phyloP scores from a whole-genome alignment of 2,329 filamentous ascomycete genomes.

The Ceratocystiopsis minuta region DNA sequence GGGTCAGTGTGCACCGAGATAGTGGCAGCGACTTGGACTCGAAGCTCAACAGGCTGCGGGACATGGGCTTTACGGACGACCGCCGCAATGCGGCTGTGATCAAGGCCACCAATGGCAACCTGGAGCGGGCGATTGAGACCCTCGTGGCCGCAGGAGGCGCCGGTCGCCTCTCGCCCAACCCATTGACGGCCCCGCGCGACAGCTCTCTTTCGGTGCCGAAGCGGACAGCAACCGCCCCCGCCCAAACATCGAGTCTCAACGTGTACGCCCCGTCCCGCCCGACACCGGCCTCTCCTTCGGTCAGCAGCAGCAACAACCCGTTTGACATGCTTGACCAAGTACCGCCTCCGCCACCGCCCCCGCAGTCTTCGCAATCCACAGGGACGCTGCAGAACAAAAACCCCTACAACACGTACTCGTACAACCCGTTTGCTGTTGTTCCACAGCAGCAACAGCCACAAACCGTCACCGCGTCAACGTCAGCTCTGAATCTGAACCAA shows the following conservation, averaged over 20 bases:
- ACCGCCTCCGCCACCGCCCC: constrained; percentile 27
- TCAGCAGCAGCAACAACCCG: constrained; percentile 30
- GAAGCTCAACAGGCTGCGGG: constrained; percentile 59
- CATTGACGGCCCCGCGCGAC: constrained; percentile 27
- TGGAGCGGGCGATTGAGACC: constrained; percentile 74
- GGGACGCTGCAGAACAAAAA: constrained; percentile 41
- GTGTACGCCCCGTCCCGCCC: constrained; percentile 2
- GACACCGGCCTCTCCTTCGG: constrained; percentile 22
- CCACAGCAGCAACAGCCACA: constrained; percentile 16
- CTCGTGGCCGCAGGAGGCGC: constrained; percentile 68
- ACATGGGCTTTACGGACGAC: constrained; percentile 84
- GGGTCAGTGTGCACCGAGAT: constrained; percentile 42
- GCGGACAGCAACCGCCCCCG: constrained; percentile 17
- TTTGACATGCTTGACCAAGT: constrained; percentile 50
- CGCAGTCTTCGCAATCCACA: constrained; percentile 47
- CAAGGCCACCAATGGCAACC: constrained; percentile 64
- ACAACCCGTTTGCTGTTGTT: constrained; percentile 50
- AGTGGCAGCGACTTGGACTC: constrained; percentile 37
- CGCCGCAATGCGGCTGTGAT: constrained; percentile 64
- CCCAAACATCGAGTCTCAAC: no score
- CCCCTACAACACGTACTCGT: constrained; percentile 20
- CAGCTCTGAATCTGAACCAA: constrained; percentile 31
- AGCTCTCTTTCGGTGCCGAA: constrained; percentile 24
- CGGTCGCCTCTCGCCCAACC: constrained; percentile 8
- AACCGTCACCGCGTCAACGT: constrained; percentile 14